These are phyloP conservation scores for Quercus robur DNA, from an alignment of 306 rosid species.

Conservation along the genomic window DNA sequence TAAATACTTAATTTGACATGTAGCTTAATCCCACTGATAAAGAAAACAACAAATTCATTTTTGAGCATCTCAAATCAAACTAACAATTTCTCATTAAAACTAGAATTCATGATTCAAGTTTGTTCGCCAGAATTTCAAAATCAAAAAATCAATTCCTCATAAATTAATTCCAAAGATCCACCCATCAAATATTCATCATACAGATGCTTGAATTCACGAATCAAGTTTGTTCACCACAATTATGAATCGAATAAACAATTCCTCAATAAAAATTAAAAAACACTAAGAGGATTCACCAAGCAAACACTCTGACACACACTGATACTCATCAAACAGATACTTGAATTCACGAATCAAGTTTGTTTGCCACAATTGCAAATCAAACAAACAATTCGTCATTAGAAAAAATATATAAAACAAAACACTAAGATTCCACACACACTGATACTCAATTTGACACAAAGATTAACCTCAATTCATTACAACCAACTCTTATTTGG, in stretches of 20 bases:
- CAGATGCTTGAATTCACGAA: too few species aligned
- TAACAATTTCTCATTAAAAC: too few species aligned
- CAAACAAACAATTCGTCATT: neutral
- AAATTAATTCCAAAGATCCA: too few species aligned
- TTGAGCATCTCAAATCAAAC: too few species aligned
- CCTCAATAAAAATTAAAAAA: neutral
- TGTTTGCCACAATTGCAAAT: neutral
- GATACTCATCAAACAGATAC: neutral
- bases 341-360: too few species aligned
- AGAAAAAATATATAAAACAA: neutral
- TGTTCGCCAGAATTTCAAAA: too few species aligned
- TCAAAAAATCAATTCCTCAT: too few species aligned
- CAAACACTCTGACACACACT: neutral
- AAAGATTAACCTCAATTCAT: neutral
- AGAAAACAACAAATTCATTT: too few species aligned
- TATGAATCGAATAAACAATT: neutral
- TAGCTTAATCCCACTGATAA: too few species aligned
- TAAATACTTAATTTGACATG: neutral
- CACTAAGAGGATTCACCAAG: neutral
- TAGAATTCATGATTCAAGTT: too few species aligned
- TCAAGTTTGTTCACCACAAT: too few species aligned
- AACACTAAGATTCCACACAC: neutral
- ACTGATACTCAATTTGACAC: neutral
- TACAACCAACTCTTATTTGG: neutral
- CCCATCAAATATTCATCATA: too few species aligned